Evolutionary conservation across 768 basidiomycete genomes (phyloP).

Genomic region (Strobilomyces dryophilus): DNA sequence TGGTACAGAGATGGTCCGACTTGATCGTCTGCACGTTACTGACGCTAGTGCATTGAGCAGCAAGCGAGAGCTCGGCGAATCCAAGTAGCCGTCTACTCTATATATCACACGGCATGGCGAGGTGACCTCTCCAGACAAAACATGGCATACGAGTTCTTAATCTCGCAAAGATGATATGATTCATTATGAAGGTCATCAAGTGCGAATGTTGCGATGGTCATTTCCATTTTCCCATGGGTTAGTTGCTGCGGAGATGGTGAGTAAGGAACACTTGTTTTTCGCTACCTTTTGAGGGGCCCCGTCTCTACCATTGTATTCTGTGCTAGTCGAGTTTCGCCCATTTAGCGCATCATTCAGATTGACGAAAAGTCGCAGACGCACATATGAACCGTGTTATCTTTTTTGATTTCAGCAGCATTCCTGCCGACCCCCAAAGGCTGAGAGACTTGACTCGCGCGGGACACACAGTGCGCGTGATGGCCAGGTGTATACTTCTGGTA

Average conservation of each 20-base stretch:
- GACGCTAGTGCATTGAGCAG: background rate
- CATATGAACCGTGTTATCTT: too few species aligned
- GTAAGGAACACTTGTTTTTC: background rate
- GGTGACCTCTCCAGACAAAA: too few species aligned
- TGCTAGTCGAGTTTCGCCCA: background rate
- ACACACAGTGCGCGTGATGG: background rate
- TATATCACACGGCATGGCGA: background rate
- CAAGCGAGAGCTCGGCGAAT: background rate
- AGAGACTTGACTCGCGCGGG: background rate
- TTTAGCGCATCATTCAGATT: background rate
- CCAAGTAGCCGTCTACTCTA: background rate
- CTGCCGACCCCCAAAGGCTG: background rate
- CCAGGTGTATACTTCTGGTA: background rate
- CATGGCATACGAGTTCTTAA: too few species aligned
- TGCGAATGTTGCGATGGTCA: too few species aligned
- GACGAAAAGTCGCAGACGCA: background rate
- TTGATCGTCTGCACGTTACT: background rate
- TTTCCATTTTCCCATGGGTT: too few species aligned
- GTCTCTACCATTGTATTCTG: too few species aligned
- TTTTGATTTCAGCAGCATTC: too few species aligned
- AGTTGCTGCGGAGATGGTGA: background rate
- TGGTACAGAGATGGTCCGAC: background rate
- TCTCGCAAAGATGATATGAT: background rate
- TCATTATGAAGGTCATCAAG: too few species aligned
- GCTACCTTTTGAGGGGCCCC: background rate